Conservation (phyloP, 164 flowering plant genomes). For the Berberis thunbergii region DNA sequence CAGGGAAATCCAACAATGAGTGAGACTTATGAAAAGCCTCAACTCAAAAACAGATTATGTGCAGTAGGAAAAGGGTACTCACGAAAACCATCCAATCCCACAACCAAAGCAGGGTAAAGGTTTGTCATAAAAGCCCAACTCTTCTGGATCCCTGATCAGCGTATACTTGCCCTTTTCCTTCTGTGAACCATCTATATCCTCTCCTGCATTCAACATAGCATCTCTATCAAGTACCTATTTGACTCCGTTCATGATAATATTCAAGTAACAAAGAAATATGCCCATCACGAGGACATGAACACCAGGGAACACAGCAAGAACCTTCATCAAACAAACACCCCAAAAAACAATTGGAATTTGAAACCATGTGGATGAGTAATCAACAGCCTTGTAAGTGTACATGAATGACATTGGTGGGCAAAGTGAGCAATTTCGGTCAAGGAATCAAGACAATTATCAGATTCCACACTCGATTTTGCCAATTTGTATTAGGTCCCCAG, state of each 20-base stretch:
- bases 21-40: not conserved
- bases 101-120: conserved; percentile 98
- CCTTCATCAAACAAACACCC: too few species aligned
- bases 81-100: conserved; percentile 98
- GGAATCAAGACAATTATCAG: too few species aligned
- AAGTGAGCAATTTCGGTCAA: too few species aligned
- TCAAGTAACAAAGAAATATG: too few species aligned
- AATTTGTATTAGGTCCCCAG: too few species aligned
- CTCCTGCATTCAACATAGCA: conserved; percentile 30
- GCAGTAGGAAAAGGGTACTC: conserved; percentile 21
- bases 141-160: conserved; percentile 60
- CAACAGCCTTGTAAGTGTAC: too few species aligned
- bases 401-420: too few species aligned
- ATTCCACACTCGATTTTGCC: too few species aligned
- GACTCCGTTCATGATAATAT: not conserved
- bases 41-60: not conserved
- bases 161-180: conserved; percentile 52
- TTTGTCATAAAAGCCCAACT: conserved; percentile 64
- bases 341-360: too few species aligned
- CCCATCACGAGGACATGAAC: too few species aligned
- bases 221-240: not conserved
- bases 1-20: not conserved
- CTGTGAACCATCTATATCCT: conserved; percentile 29
- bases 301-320: too few species aligned
- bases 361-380: too few species aligned